These are phyloP conservation scores for Eremothecium coryli DNA, from an alignment of 1,139 yeast genomes.

Conservation along the genomic window DNA sequence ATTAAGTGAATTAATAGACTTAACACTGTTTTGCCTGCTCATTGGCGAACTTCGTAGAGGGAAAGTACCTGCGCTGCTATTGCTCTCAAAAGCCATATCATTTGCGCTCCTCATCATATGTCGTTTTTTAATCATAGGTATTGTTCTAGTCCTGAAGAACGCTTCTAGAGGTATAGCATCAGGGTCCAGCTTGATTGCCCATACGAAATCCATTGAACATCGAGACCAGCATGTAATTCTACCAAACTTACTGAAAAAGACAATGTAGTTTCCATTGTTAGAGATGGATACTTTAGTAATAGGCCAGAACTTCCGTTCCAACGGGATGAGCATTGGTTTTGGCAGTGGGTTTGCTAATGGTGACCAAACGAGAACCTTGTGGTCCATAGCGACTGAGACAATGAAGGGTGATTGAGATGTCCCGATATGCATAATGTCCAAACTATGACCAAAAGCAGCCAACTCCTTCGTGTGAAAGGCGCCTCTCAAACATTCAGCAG, in stretches of 20 bases:
- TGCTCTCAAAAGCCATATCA: background rate
- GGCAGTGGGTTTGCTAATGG: conserved; percentile 46
- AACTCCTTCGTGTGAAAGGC: conserved; percentile 44
- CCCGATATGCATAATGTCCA: conserved; percentile 53
- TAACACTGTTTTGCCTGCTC: conserved; percentile 26
- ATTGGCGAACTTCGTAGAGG: background rate
- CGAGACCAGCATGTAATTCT: conserved; percentile 53
- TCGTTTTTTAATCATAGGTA: conserved; percentile 42
- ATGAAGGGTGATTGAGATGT: conserved; percentile 52
- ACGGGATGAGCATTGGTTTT: conserved; percentile 38
- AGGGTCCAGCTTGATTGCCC: conserved; percentile 37
- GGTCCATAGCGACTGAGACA: conserved; percentile 67
- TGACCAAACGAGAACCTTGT: conserved; percentile 63
- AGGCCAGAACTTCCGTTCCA: conserved; percentile 53
- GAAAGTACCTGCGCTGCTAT: conserved; percentile 1
- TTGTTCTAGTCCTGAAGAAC: conserved; percentile 50
- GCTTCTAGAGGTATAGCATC: conserved; percentile 41
- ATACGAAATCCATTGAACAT: conserved; percentile 41
- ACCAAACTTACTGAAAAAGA: conserved; percentile 47
- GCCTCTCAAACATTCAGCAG: background rate
- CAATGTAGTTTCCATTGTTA: conserved; percentile 49
- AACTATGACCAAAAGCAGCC: conserved; percentile 41
- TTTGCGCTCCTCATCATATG: conserved; percentile 29
- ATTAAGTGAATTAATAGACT: conserved; percentile 21
- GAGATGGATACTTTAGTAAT: conserved; percentile 52